A percentile compares a stretch with the other conserved stretches of the same genome.
Conservation (phyloP, 2,329 filamentous ascomycete species). For the Aureobasidium sp. region DNA sequence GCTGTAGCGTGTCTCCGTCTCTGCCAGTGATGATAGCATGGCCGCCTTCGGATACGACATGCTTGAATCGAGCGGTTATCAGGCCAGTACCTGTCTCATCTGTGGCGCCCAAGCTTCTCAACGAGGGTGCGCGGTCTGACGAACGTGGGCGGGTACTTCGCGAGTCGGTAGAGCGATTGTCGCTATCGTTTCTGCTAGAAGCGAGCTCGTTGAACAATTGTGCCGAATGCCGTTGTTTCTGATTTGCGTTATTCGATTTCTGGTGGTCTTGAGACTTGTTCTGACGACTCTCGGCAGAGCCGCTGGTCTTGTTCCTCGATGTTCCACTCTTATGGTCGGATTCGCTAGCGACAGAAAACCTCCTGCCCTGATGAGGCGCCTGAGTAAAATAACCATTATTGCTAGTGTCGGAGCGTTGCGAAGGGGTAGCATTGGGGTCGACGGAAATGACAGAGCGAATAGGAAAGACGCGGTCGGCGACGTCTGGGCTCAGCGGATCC, state of each 20-base stretch:
- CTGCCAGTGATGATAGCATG: conserved; percentile 77
- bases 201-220: conserved; percentile 30
- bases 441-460: conserved; percentile 71
- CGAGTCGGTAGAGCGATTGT: conserved; percentile 14
- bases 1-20: conserved; percentile 61
- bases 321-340: neutral
- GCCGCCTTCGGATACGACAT: conserved; percentile 66
- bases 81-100: conserved; percentile 39
- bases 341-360: neutral
- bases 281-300: neutral
- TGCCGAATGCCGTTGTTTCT: conserved; percentile 13
- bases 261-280: neutral
- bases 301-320: neutral
- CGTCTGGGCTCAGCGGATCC: conserved; percentile 30
- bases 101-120: conserved; percentile 25
- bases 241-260: neutral
- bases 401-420: conserved; percentile 19
- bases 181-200: conserved; percentile 20
- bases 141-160: conserved; percentile 17
- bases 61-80: conserved; percentile 67
- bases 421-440: conserved; percentile 43
- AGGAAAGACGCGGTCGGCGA: conserved; percentile 63
- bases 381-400: conserved; percentile 32
- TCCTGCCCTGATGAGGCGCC: neutral
- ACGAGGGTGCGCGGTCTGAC: conserved; percentile 23